phyloP scores from a whole-genome alignment of 305 asterid genomes.

The Rubia balearica region DNA sequence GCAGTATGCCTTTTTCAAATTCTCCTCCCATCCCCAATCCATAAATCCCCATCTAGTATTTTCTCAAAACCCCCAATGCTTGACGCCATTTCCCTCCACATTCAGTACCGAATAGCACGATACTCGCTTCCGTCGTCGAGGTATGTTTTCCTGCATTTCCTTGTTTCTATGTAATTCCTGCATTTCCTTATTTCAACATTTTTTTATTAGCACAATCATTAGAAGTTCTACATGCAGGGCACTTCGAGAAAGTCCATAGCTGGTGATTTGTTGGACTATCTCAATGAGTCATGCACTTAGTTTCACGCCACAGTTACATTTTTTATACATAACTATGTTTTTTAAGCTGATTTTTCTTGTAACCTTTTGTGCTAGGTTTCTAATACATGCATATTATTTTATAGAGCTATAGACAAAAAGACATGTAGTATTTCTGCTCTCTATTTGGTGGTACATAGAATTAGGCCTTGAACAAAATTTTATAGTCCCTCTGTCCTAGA shows the following conservation, averaged over 20 bases:
- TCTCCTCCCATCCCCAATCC: slow-evolving; percentile 25
- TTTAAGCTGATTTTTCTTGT: too few species aligned
- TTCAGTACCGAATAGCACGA: slow-evolving; percentile 16
- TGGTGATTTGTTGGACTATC: slow-evolving; percentile 79
- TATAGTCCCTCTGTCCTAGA: too few species aligned
- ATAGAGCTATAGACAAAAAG: too few species aligned
- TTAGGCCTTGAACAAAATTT: too few species aligned
- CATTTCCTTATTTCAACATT: too few species aligned
- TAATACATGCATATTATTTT: too few species aligned
- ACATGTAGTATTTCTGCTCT: too few species aligned
- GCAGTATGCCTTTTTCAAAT: slow-evolving; percentile 48
- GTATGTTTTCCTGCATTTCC: background rate
- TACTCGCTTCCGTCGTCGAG: slow-evolving; percentile 28
- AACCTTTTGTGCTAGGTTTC: too few species aligned
- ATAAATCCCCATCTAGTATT: slow-evolving; percentile 2
- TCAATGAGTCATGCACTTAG: slow-evolving; percentile 95
- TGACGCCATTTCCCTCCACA: slow-evolving; percentile 22
- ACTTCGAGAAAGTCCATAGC: slow-evolving; percentile 53
- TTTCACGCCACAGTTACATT: slow-evolving; percentile 77
- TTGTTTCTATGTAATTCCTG: background rate
- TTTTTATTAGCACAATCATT: background rate
- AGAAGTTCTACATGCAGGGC: slow-evolving; percentile 37
- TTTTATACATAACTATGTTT: background rate
- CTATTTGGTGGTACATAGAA: too few species aligned
- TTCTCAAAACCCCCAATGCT: slow-evolving; percentile 26